Base-by-base conservation (phyloP, 2,329 filamentous ascomycete genomes). In the Alternaria triticimaculans region DNA sequence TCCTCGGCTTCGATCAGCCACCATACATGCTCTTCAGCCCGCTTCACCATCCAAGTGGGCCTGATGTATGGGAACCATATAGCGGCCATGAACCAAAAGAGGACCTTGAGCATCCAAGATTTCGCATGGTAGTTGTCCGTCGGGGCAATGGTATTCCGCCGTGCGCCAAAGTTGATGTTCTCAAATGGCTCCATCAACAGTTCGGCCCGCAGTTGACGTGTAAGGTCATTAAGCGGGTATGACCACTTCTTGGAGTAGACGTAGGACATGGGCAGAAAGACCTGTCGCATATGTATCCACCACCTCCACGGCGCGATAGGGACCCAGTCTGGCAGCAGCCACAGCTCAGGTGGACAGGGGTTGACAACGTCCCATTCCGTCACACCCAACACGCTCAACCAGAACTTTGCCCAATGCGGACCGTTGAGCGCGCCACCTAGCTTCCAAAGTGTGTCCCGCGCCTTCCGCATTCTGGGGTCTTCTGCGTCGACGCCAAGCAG, bases 211-310 rank as follows among this genome's bases (percentile, higher is more conserved):
- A 99, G 80, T 59, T 88, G 87, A 21, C 87, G 87, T 55, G 92
- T 92, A 3, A 97, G 78, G 5, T 91, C 87, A 44, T 92, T 95
- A 70, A 92, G 86, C 15, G 93, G 91, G 68, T 91, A 91, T 26
- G 86, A 87, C 89, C 93, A 97, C 67, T 86, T 86, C 82, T 91
- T 93, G 0, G 94, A 97, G 84, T 92, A 97, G 45, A 98, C 80
- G 76, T 92, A 97, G 1, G 91, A 89, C 93, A 98, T 97, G 6
- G 94, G 91, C 53, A 97, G 79, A 74, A 95, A 97, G n/a, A 99
- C 94, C 80, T 92, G 89, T n/a, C 96, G 93, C 80, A 97, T 97
- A 74, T 99, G 96, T 73, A 98, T 92, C 95, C 94, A 97, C 94
- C 95, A 97, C 69, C 93, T 86, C 93, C 94, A 97, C 0, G 95